Conservation (phyloP, 164 flowering plant species). For the Vitis rupestris region DNA sequence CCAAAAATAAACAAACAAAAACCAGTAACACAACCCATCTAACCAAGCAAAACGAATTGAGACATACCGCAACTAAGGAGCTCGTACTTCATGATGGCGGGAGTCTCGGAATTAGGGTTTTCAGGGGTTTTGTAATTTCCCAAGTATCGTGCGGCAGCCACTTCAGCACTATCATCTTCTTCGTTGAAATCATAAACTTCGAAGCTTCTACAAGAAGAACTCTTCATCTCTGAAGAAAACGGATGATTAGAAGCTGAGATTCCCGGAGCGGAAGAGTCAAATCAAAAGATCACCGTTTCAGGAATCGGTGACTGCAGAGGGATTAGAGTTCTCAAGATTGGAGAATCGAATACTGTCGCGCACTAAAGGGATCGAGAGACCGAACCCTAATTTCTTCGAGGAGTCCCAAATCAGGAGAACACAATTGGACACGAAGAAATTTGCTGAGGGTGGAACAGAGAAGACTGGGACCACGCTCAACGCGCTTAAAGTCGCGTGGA, state of each 20-base stretch:
- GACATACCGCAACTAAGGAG: slow-evolving; percentile 24
- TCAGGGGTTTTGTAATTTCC: slow-evolving; percentile 26
- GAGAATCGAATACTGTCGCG: too few species aligned
- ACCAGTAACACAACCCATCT: background rate
- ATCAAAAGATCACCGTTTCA: too few species aligned
- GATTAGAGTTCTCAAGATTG: too few species aligned
- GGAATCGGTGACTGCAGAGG: too few species aligned
- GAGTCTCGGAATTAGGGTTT: slow-evolving; percentile 20
- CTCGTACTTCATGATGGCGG: slow-evolving; percentile 16
- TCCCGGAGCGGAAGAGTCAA: too few species aligned
- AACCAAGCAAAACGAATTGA: background rate
- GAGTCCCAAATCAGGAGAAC: too few species aligned
- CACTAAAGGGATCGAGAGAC: background rate
- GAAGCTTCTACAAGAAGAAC: slow-evolving; percentile 9
- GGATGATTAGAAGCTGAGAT: too few species aligned
- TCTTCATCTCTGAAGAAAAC: slow-evolving; percentile 17
- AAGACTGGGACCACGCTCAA: background rate
- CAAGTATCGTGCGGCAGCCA: slow-evolving; percentile 5
- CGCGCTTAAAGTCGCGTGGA: too few species aligned
- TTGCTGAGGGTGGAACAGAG: background rate
- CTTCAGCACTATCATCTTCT: slow-evolving; percentile 32
- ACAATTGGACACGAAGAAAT: background rate
- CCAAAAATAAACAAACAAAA: background rate
- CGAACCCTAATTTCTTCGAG: slow-evolving; percentile 1
- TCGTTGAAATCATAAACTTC: slow-evolving; percentile 35